Evolutionary conservation across 2,329 filamentous ascomycete genomes (phyloP).

Genomic region (Saccharata proteae): DNA sequence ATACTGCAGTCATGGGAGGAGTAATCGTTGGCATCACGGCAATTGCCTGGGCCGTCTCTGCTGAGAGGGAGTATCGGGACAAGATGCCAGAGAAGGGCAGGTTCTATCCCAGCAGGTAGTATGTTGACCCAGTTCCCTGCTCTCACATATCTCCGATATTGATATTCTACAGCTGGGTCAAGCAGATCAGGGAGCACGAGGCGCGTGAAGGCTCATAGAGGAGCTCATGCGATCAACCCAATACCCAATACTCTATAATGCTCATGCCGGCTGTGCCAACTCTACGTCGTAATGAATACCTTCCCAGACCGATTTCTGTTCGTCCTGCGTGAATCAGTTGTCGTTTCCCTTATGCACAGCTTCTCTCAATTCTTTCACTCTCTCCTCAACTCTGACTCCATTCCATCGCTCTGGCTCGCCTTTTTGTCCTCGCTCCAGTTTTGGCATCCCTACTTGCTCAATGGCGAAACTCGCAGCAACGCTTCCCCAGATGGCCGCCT

Average conservation of each 20-base stretch:
- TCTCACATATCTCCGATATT: conserved; percentile 13
- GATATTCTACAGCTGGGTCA: conserved; percentile 49
- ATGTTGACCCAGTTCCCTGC: conserved; percentile 31
- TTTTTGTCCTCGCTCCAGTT: conserved; percentile 25
- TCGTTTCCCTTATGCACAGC: conserved; percentile 22
- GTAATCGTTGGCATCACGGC: conserved; percentile 57
- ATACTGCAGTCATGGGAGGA: conserved; percentile 66
- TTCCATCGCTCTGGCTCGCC: conserved; percentile 36
- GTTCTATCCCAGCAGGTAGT: conserved; percentile 81
- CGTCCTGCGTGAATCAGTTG: no score
- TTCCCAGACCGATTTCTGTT: no score
- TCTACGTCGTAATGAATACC: no score
- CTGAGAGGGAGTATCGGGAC: conserved; percentile 59
- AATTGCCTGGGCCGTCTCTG: conserved; percentile 59
- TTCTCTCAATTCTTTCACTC: conserved; percentile 30
- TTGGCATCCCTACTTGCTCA: conserved; percentile 81
- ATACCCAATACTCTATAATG: no score
- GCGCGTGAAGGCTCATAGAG: conserved; percentile 23
- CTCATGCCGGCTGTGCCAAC: no score
- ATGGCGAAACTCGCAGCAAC: conserved; percentile 87
- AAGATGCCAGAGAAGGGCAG: conserved; percentile 64
- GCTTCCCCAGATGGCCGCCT: conserved; percentile 66
- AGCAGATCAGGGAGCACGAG: conserved; percentile 59
- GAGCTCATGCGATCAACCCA: background rate
- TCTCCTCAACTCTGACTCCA: conserved; percentile 28